These are phyloP conservation scores for Vigna mungo DNA, from an alignment of 306 rosid genomes.

Conservation along the genomic window DNA sequence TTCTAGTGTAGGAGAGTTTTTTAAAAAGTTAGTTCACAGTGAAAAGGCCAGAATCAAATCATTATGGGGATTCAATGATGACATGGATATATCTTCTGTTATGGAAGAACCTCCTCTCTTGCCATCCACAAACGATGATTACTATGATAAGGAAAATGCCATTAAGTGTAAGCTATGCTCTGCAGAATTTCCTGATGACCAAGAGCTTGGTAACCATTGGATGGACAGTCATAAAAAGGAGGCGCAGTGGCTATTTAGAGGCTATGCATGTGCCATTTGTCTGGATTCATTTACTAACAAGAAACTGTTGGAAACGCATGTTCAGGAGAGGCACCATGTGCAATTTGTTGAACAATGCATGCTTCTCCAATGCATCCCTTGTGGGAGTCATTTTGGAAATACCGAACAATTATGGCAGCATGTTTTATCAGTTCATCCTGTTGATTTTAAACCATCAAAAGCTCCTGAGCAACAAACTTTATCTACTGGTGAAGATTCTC, in stretches of 20 bases:
- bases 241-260: constrained; percentile 98
- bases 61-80: constrained; percentile 82
- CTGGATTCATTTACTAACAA: constrained; percentile 92
- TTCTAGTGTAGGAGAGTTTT: constrained; percentile 65
- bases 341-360: constrained; percentile 94
- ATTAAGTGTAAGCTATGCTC: constrained; percentile 88
- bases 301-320: constrained; percentile 90
- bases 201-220: constrained; percentile 88
- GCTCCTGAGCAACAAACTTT: constrained; percentile 59
- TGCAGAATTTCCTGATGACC: constrained; percentile 70
- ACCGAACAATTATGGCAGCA: constrained; percentile 87
- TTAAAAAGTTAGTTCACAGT: constrained; percentile 70
- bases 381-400: constrained; percentile 93
- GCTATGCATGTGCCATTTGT: constrained; percentile 96
- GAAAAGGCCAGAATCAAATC: constrained; percentile 79
- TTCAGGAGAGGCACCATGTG: constrained; percentile 96
- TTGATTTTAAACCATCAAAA: constrained; percentile 69
- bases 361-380: constrained; percentile 98
- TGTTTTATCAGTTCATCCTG: constrained; percentile 77
- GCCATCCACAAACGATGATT: constrained; percentile 54
- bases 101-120: constrained; percentile 66
- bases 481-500: constrained; percentile 62
- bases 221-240: constrained; percentile 96
- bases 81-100: constrained; percentile 56
- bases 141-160: constrained; percentile 55